A percentile compares a stretch with the other conserved stretches of the same genome.
phyloP scores from a whole-genome alignment of 2,329 filamentous ascomycete genomes.

The Colletotrichum orbiculare region DNA sequence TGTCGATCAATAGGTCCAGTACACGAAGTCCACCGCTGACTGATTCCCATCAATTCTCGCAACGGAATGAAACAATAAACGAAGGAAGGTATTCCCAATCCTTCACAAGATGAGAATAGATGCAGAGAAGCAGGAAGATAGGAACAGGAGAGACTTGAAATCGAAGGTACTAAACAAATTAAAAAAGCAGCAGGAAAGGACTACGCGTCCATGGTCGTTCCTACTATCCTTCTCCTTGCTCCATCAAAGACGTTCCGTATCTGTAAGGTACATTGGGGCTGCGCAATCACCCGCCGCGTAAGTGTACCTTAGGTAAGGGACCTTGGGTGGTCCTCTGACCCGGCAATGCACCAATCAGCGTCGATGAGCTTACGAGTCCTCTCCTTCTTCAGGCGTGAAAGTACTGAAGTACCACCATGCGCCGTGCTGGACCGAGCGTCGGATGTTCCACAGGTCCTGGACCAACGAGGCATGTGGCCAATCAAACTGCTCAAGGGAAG shows the following conservation, averaged over 20 bases:
- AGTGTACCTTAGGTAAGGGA: too few relatives aligned
- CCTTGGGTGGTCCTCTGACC: too few relatives aligned
- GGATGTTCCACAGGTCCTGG: background rate
- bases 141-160: background rate
- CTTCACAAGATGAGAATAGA: background rate
- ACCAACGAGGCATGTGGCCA: background rate
- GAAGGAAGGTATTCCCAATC: slow-evolving; percentile 16
- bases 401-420: too few relatives aligned
- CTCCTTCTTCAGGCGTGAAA: slow-evolving; percentile 1
- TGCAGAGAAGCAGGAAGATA: background rate
- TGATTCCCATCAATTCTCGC: background rate
- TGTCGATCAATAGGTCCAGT: background rate
- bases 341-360: slow-evolving; percentile 42
- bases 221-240: too few relatives aligned
- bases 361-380: slow-evolving; percentile 49
- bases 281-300: slow-evolving; percentile 20
- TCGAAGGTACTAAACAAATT: background rate
- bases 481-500: background rate
- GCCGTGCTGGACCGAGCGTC: background rate
- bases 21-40: too few relatives aligned
- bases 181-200: background rate
- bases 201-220: slow-evolving; percentile 14
- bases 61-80: background rate
- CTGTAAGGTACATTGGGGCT: slow-evolving; percentile 19
- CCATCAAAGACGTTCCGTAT: too few relatives aligned